A percentile compares a stretch with the other conserved stretches of the same genome.
Conservation (phyloP, 1,284 basidiomycete genomes). For the Melampsora americana region DNA sequence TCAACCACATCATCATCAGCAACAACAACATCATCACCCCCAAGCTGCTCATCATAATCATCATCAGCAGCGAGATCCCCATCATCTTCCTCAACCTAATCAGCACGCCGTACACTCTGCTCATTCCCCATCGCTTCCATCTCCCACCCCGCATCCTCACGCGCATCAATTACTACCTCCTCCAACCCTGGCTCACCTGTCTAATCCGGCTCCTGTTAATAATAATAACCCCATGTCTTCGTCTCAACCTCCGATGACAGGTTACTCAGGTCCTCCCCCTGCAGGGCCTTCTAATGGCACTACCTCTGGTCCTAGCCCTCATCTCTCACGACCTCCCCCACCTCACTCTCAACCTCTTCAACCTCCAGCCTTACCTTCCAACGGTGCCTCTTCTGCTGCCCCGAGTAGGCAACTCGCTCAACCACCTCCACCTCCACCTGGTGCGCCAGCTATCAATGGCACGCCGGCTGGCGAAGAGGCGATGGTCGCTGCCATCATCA, state of each 20-base stretch:
- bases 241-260: background rate
- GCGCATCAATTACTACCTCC: background rate
- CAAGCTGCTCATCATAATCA: slow-evolving; percentile 14
- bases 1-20: slow-evolving; percentile 24
- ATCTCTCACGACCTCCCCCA: slow-evolving; percentile 7
- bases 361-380: slow-evolving; percentile 19
- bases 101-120: slow-evolving; percentile 30
- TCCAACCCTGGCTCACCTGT: background rate
- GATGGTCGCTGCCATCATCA: slow-evolving; percentile 24
- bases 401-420: slow-evolving; percentile 26
- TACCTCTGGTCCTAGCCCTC: background rate
- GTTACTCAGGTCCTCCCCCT: background rate
- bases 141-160: slow-evolving; percentile 8
- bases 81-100: slow-evolving; percentile 15
- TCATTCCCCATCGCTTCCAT: slow-evolving; percentile 15
- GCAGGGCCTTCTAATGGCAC: slow-evolving; percentile 16
- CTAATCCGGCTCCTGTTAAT: slow-evolving; percentile 8
- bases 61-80: slow-evolving; percentile 14
- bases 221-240: background rate
- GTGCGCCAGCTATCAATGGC: slow-evolving; percentile 19
- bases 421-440: slow-evolving; percentile 22
- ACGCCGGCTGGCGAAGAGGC: slow-evolving; percentile 11
- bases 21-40: slow-evolving; percentile 29
- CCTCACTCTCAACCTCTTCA: slow-evolving; percentile 5
- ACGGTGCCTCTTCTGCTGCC: background rate